A percentile compares a stretch with the other conserved stretches of the same genome.
These are phyloP conservation scores for Rhodotorula sp. DNA, from an alignment of 1,284 basidiomycete genomes.

Conservation along the genomic window DNA sequence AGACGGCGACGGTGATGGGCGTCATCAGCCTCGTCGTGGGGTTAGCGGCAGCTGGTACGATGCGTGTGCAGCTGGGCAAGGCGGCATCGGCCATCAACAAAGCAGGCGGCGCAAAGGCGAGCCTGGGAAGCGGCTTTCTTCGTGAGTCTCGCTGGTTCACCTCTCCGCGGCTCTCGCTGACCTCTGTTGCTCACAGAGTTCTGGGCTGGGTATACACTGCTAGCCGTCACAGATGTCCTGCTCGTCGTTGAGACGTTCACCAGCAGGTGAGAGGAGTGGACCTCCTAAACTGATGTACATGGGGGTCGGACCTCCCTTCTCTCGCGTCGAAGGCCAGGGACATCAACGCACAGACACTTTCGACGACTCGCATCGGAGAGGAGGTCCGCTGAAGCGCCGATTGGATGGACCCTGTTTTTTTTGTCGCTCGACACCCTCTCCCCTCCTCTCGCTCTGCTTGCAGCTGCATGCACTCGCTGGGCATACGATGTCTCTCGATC, in stretches of 20 bases:
- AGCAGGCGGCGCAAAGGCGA: not conserved
- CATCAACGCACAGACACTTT: not conserved
- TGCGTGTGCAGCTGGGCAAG: slow-evolving; percentile 18
- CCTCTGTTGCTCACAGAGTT: slow-evolving; percentile 11
- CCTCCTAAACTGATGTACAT: not conserved
- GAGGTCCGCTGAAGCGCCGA: not conserved
- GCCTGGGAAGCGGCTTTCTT: slow-evolving; percentile 13
- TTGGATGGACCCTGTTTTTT: not conserved
- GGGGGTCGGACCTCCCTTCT: not conserved
- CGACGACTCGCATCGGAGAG: not conserved
- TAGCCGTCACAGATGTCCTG: slow-evolving; percentile 9
- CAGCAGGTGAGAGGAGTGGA: not conserved
- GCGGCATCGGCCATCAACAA: not conserved
- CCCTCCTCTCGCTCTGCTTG: not conserved
- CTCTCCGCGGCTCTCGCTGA: not conserved
- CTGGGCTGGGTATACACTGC: slow-evolving; percentile 11
- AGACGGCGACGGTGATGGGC: slow-evolving; percentile 14
- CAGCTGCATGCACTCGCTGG: not conserved
- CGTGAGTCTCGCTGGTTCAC: slow-evolving; percentile 12
- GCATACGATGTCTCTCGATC: not conserved
- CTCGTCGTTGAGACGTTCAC: slow-evolving; percentile 22
- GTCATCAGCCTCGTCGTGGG: slow-evolving; percentile 2
- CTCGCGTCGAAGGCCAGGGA: not conserved
- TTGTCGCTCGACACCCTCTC: not conserved
- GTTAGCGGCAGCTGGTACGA: slow-evolving; percentile 5